phyloP scores from a whole-genome alignment of 768 basidiomycete genomes.

The Amanita rimosa region DNA sequence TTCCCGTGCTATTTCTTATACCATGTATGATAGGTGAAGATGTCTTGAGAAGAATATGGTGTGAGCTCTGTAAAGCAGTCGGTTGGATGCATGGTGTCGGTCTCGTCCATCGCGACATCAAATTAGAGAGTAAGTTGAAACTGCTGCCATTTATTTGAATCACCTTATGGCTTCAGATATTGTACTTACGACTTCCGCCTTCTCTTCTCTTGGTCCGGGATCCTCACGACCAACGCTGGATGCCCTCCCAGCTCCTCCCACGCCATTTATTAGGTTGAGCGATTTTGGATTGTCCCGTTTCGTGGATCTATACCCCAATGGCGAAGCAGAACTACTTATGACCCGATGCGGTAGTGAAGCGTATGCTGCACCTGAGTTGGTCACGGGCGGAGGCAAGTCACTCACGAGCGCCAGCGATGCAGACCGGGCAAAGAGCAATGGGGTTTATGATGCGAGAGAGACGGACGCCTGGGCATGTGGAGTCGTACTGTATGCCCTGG shows the following conservation, averaged over 20 bases:
- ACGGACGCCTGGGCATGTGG: constrained; percentile 90
- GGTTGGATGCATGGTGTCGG: constrained; percentile 83
- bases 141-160: constrained; percentile 2
- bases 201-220: constrained; percentile 12
- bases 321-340: constrained; percentile 34
- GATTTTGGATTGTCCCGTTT: constrained; percentile 89
- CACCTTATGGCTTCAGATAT: constrained; percentile 40
- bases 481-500: constrained; percentile 74
- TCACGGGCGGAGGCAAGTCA: constrained; percentile 30
- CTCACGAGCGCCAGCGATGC: background rate
- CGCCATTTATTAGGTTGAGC: constrained; percentile 69
- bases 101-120: constrained; percentile 85
- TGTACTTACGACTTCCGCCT: constrained; percentile 44
- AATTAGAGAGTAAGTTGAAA: constrained; percentile 50
- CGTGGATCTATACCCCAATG: constrained; percentile 44
- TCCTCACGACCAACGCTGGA: constrained; percentile 17
- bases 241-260: constrained; percentile 26
- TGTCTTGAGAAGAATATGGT: constrained; percentile 59
- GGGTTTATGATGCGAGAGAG: constrained; percentile 71
- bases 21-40: constrained; percentile 23
- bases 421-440: constrained; percentile 5
- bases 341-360: constrained; percentile 86
- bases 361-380: constrained; percentile 75
- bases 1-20: constrained; percentile 2
- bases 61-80: constrained; percentile 67